Evolutionary conservation across 768 basidiomycete species (phyloP).

Genomic region (Cystobasidium onofrii): DNA sequence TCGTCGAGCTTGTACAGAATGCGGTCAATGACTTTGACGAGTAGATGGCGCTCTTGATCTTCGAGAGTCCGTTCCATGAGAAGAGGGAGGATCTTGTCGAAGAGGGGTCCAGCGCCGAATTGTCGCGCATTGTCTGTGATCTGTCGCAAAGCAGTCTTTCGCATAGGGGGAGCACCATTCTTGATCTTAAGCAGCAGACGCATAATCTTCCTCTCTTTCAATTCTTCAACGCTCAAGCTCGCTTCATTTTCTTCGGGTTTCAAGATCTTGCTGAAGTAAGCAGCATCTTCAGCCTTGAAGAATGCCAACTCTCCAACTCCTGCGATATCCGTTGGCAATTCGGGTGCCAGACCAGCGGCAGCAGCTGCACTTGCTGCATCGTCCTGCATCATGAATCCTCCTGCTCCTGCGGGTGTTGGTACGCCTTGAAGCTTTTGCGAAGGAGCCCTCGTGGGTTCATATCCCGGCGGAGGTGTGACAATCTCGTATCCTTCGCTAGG

Average conservation of each 20-base stretch:
- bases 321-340: conserved; percentile 92
- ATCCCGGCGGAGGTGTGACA: conserved; percentile 87
- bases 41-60: conserved; percentile 93
- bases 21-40: conserved; percentile 98
- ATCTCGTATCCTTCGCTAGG: conserved; percentile 79
- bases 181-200: conserved; percentile 95
- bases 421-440: conserved; percentile 53
- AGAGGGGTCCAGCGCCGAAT: conserved; percentile 93
- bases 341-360: conserved; percentile 77
- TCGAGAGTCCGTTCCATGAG: conserved; percentile 94
- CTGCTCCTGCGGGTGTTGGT: conserved; percentile 52
- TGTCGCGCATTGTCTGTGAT: conserved; percentile 99
- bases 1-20: conserved; percentile 98
- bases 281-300: conserved; percentile 95
- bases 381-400: conserved; percentile 95
- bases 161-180: conserved; percentile 96
- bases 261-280: conserved; percentile 77
- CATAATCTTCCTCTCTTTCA: conserved; percentile 99
- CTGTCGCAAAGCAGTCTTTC: conserved; percentile 92
- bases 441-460: conserved; percentile 64
- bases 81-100: conserved; percentile 95
- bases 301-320: conserved; percentile 95
- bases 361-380: conserved; percentile 76
- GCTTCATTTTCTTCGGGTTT: conserved; percentile 70
- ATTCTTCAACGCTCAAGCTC: conserved; percentile 83